Percentiles rank a stretch among this genome's conserved stretches.
phyloP scores from a whole-genome alignment of 2,329 filamentous ascomycete species.

The Sporothrix dimorphospora region DNA sequence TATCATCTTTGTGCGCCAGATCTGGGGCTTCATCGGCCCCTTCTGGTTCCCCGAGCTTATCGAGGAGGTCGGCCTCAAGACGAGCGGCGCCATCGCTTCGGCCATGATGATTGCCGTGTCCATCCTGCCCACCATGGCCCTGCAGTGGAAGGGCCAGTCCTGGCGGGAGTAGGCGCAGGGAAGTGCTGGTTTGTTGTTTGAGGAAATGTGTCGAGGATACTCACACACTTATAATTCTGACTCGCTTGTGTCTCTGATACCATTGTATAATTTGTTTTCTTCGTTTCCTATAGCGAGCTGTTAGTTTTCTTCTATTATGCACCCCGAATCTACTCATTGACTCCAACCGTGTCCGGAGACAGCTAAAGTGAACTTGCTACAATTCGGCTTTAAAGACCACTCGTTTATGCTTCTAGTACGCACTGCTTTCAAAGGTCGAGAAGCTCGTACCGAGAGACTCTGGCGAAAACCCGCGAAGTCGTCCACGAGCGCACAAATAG shows the following conservation, averaged over 20 bases:
- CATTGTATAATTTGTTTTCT: background rate
- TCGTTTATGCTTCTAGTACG: too few species aligned
- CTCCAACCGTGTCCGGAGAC: too few species aligned
- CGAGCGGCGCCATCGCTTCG: constrained; percentile 7
- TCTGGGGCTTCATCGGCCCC: constrained; percentile 55
- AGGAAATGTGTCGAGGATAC: background rate
- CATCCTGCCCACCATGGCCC: constrained; percentile 22
- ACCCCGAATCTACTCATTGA: too few species aligned
- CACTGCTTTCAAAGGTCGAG: too few species aligned
- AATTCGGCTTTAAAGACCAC: too few species aligned
- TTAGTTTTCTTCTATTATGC: background rate
- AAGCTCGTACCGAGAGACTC: too few species aligned
- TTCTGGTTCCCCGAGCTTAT: constrained; percentile 39
- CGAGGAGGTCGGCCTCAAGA: constrained; percentile 16
- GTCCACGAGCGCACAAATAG: too few species aligned
- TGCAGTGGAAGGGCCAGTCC: constrained; percentile 27
- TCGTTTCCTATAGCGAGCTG: background rate
- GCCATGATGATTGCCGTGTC: constrained; percentile 17
- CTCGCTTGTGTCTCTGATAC: constrained; percentile 2
- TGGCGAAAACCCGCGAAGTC: too few species aligned
- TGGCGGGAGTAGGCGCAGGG: constrained; percentile 8
- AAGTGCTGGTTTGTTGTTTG: background rate
- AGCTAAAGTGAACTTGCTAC: too few species aligned
- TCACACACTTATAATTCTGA: background rate
- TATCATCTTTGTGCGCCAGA: constrained; percentile 58